Base-by-base conservation (phyloP, 2,329 filamentous ascomycete species). In the Epichloe sylvatica region DNA sequence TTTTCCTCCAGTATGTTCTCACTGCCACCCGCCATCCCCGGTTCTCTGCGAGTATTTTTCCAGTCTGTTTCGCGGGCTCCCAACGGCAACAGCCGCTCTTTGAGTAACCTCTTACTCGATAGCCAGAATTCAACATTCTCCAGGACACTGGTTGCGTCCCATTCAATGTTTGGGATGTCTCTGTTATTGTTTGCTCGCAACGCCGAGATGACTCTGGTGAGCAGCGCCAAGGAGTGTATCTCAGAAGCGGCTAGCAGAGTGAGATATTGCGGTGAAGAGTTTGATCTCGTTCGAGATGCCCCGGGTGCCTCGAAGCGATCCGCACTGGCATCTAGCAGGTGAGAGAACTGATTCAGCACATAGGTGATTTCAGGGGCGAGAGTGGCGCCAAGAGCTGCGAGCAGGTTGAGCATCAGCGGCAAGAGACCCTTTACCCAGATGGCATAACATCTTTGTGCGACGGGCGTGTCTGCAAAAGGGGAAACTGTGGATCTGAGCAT, bases 361-460 rank as follows among this genome's bases (percentile, higher is more conserved):
- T 83, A 82, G 0, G 85, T 79, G 5, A 97, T 80, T 64, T 98
- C 92, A 0, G 83, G 80, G 0, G 89, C 90, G 44, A 94, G 80
- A 2, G 86, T 84, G 1, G 81, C 76, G 11, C 89, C 88, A 17
- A 98, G 80, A 11, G 86, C 81, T 52, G 84, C 80, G 19, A 98
- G 76, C 30, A 98, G 74, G 64, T 97, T 97, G 42, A 98, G 76
- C 52, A 91, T 83, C 17, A 98, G 71, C 0, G 92, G 92, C 3
- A 98, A 73, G 51, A 97, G 77, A 1, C 88, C 92, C 56, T 86
- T 84, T 19, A 81, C 80, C 92, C 92, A 98, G 59, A 97, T 90
- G 47, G 78, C 77, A 69, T 94, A 94, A 60, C 94, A 81, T 25
- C 91, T 81, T 53, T 81, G 78, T 0, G 77, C 69, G 1, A 83